Evolutionary conservation across 2,329 filamentous ascomycete genomes (phyloP).

Genomic region (Tolypocladium ophioglossoides): DNA sequence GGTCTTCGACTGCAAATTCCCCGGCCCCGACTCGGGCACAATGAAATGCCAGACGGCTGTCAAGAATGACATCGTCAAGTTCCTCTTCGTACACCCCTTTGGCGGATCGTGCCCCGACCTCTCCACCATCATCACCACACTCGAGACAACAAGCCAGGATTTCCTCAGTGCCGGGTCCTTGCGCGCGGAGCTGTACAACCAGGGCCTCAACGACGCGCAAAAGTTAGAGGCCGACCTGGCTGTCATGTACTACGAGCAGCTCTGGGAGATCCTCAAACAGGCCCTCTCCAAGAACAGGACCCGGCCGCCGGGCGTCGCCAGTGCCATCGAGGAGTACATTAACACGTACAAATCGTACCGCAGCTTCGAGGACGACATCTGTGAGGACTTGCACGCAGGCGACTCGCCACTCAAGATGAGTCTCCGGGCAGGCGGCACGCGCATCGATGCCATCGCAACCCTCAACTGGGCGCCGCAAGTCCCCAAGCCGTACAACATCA

Average conservation of each 20-base stretch:
- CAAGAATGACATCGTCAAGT: slow-evolving; percentile 19
- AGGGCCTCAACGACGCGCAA: slow-evolving; percentile 10
- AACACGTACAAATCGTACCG: slow-evolving; percentile 18
- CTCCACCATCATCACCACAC: slow-evolving; percentile 22
- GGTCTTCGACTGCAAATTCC: slow-evolving; percentile 26
- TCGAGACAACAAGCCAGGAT: slow-evolving; percentile 16
- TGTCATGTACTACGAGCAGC: slow-evolving; percentile 16
- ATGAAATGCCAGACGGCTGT: slow-evolving; percentile 21
- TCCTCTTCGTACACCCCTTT: slow-evolving; percentile 23
- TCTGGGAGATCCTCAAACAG: slow-evolving; percentile 20
- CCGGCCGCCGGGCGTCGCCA: slow-evolving; percentile 5
- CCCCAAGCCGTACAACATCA: slow-evolving; percentile 17
- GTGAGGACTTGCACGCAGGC: slow-evolving; percentile 19
- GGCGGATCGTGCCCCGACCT: slow-evolving; percentile 23
- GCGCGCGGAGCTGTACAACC: slow-evolving; percentile 14
- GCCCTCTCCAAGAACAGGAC: slow-evolving; percentile 15
- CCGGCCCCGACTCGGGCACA: slow-evolving; percentile 17
- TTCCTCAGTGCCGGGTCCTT: slow-evolving; percentile 16
- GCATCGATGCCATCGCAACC: slow-evolving; percentile 16
- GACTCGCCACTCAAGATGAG: slow-evolving; percentile 21
- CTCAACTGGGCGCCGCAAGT: slow-evolving; percentile 18
- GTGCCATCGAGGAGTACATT: slow-evolving; percentile 20
- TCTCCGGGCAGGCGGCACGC: slow-evolving; percentile 19
- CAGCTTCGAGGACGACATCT: slow-evolving; percentile 21
- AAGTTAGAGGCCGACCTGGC: slow-evolving; percentile 13